Evolutionary conservation across 495 filamentous ascomycete species (phyloP).

Genomic region (Xylaria intraflava): DNA sequence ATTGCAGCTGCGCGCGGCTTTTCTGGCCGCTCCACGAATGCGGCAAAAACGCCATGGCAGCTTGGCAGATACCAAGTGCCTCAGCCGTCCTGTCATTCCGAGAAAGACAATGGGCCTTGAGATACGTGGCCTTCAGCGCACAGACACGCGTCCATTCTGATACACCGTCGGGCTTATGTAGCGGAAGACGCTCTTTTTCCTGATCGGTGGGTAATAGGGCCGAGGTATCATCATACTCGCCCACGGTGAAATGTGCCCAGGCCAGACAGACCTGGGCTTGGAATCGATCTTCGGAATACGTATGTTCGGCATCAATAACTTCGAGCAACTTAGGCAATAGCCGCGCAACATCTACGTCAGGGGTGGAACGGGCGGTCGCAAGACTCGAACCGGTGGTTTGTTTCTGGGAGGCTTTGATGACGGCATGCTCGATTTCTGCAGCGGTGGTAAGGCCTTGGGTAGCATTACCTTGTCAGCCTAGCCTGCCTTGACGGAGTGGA

Average conservation of each 20-base stretch:
- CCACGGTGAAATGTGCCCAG: constrained; percentile 73
- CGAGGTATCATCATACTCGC: constrained; percentile 57
- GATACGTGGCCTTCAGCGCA: constrained; percentile 66
- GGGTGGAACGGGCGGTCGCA: constrained; percentile 28
- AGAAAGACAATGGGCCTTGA: constrained; percentile 66
- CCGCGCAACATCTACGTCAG: constrained; percentile 37
- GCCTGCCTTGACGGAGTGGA: not conserved
- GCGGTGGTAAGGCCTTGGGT: constrained; percentile 64
- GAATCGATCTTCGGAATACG: constrained; percentile 60
- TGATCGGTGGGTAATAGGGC: constrained; percentile 57
- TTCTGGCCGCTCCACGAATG: constrained; percentile 36
- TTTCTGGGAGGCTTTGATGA: constrained; percentile 48
- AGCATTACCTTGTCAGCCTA: constrained; percentile 6
- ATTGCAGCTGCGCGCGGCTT: constrained; percentile 53
- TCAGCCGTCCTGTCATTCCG: constrained; percentile 46
- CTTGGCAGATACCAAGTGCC: constrained; percentile 57
- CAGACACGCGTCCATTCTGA: constrained; percentile 75
- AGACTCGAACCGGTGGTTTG: constrained; percentile 33
- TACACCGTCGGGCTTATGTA: constrained; percentile 42
- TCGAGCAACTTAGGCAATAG: constrained; percentile 58
- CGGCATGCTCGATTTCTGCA: constrained; percentile 62
- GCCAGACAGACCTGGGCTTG: constrained; percentile 75
- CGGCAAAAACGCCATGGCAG: constrained; percentile 54
- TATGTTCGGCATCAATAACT: constrained; percentile 57
- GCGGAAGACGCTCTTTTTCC: constrained; percentile 42